These are phyloP conservation scores for Sporothrix euskadiensis DNA, from an alignment of 2,329 filamentous ascomycete genomes.

Conservation along the genomic window DNA sequence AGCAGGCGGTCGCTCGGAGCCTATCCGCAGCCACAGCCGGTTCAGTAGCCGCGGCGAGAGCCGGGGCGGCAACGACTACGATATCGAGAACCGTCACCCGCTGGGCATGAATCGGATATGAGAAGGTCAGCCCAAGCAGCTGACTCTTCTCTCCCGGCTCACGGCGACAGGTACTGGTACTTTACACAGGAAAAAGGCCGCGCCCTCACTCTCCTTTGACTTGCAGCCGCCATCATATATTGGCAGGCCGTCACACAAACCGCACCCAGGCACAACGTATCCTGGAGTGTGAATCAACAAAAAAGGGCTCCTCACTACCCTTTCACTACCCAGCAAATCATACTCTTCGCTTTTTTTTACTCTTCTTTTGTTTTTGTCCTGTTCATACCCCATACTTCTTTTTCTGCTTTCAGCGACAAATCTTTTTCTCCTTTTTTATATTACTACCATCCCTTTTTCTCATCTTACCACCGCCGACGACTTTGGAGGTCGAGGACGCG, in stretches of 20 bases:
- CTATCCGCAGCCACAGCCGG: slow-evolving; percentile 29
- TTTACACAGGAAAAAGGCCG: not conserved
- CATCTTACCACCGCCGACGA: not conserved
- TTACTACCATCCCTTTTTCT: not conserved
- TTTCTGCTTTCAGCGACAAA: slow-evolving; percentile 13
- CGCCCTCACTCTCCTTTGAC: not conserved
- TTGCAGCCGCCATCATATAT: not conserved
- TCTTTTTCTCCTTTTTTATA: not conserved
- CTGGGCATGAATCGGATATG: slow-evolving; percentile 59
- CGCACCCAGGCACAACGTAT: not conserved
- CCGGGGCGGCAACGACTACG: slow-evolving; percentile 27
- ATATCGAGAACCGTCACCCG: slow-evolving; percentile 52
- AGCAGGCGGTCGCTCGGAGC: slow-evolving; percentile 13
- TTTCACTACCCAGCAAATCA: not conserved
- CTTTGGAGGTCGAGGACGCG: not conserved
- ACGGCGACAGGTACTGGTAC: not conserved
- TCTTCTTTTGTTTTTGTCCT: slow-evolving; percentile 6
- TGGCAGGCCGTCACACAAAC: not conserved
- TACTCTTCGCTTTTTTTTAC: not conserved
- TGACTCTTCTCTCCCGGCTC: not conserved
- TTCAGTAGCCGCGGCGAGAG: slow-evolving; percentile 27
- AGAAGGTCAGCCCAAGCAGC: not conserved
- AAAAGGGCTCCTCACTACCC: not conserved
- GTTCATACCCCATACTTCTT: slow-evolving; percentile 21
- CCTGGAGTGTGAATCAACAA: not conserved